Evolutionary conservation across 129 eudicot species (phyloP).

Genomic region (Apium graveolens): DNA sequence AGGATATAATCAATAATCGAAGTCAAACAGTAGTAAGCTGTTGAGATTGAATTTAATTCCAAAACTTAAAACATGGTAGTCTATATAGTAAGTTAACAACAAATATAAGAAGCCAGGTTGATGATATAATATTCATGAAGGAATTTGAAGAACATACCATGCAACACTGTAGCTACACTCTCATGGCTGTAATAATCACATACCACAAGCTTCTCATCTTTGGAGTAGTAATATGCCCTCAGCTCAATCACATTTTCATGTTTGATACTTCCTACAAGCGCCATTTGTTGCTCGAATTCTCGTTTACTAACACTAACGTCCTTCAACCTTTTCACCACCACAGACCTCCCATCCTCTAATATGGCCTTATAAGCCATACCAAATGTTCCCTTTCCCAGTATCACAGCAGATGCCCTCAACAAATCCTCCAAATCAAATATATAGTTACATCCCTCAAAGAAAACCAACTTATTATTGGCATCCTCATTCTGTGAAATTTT

Average conservation of each 20-base stretch:
- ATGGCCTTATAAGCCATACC: conserved; percentile 30
- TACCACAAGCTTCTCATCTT: conserved; percentile 25
- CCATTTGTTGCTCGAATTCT: conserved; percentile 15
- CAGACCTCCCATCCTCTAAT: conserved; percentile 20
- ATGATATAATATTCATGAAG: background rate
- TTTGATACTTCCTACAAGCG: conserved; percentile 21
- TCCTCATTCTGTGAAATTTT: background rate
- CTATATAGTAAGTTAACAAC: background rate
- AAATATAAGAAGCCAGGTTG: background rate
- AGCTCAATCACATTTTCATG: conserved; percentile 21
- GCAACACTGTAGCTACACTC: conserved; percentile 19
- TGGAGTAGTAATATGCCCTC: conserved; percentile 31
- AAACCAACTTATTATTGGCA: conserved; percentile 17
- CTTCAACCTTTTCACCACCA: conserved; percentile 28
- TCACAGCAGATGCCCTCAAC: conserved; percentile 31
- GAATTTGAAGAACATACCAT: conserved; percentile 15
- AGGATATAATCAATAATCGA: background rate
- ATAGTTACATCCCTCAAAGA: conserved; percentile 18
- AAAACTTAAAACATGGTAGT: too few species aligned
- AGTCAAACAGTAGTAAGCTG: background rate
- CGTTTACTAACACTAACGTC: conserved; percentile 9
- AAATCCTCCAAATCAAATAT: conserved; percentile 28
- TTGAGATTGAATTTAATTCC: background rate
- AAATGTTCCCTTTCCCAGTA: conserved; percentile 29
- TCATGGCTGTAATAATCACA: conserved; percentile 18